Evolutionary conservation across 2,329 filamentous ascomycete species (phyloP), one percentile per base, ranked within the genome.

Genomic region (Fusarium coffeatum): DNA sequence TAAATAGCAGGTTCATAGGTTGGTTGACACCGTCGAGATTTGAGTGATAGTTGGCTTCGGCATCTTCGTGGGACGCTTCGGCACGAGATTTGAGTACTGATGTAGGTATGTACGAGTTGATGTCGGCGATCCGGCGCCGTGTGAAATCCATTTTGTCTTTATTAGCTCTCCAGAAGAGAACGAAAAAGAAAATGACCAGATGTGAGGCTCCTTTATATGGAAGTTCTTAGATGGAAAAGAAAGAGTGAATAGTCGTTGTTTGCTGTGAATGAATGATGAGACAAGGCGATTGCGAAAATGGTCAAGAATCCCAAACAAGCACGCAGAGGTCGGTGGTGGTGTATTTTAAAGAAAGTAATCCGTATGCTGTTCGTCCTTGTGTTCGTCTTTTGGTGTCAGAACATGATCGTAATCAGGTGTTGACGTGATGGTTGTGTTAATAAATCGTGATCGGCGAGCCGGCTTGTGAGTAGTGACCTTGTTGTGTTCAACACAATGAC

Each of bases 1-100:
- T 86, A 74, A 89, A 88, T 15, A 87, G 71, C 69, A 87, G 77
- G 76, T 91, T 90, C 70, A 85, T 80, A 3, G 79, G 71, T 75
- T 90, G 88, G 72, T 89, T 86, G 68, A 91, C 88, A 57, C 89
- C 89, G 72, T 85, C 86, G 65, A 91, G 83, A 48, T 82, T 83
- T 32, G 84, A 85, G 72, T 85, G 82, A 76, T 84, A 91, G 20
- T 86, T 85, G 16, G 83, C 76, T 49, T 78, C 75, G 67, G 77
- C 74, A 64, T 76, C 75, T 63, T 72, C 66, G 43, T 73, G 51
- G 25, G 76, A 66, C 37, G 72, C 75, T 42, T 74, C 71, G 57
- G 72, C 76, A 62, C 77, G 75, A 55, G 64, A 57, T 54, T 78
- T 64, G 55, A 81, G 70, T 22, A 78, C 80, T 49, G 76, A 74